phyloP scores from a whole-genome alignment of 441 rosid genomes.

The Manihot esculenta region DNA sequence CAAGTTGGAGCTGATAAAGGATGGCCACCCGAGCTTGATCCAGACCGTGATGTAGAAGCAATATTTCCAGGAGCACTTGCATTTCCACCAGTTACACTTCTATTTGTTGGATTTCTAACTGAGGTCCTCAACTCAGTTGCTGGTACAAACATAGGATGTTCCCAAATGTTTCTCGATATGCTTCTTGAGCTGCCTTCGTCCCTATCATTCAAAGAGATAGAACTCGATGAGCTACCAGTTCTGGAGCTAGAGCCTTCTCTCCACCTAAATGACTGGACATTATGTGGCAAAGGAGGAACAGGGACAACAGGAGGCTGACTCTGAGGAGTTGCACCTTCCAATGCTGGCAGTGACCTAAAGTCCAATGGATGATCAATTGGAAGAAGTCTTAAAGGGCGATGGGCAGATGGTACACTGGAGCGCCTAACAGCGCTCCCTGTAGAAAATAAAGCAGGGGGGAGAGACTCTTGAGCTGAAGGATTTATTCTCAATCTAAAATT shows the following conservation, averaged over 20 bases:
- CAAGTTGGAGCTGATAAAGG: slow-evolving; percentile 51
- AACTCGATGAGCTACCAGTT: slow-evolving; percentile 39
- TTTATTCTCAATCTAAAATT: slow-evolving; percentile 54
- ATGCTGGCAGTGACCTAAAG: slow-evolving; percentile 41
- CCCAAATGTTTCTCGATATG: slow-evolving; percentile 38
- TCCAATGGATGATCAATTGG: slow-evolving; percentile 49
- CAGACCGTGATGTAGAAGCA: slow-evolving; percentile 51
- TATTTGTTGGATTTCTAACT: slow-evolving; percentile 35
- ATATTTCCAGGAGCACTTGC: slow-evolving; percentile 21
- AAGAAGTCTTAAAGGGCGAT: slow-evolving; percentile 39
- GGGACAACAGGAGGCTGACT: slow-evolving; percentile 43
- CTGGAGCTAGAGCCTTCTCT: slow-evolving; percentile 50
- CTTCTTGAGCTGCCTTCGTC: slow-evolving; percentile 49
- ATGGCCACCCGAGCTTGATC: slow-evolving; percentile 47
- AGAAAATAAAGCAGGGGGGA: slow-evolving; percentile 42
- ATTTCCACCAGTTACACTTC: slow-evolving; percentile 29
- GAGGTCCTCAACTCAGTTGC: slow-evolving; percentile 47
- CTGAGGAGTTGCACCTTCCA: slow-evolving; percentile 39
- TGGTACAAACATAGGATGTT: slow-evolving; percentile 51
- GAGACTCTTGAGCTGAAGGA: slow-evolving; percentile 55
- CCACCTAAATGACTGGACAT: slow-evolving; percentile 60
- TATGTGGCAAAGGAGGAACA: slow-evolving; percentile 50
- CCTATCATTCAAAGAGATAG: slow-evolving; percentile 40
- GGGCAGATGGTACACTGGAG: slow-evolving; percentile 40
- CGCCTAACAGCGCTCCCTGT: slow-evolving; percentile 46